These are phyloP conservation scores for Zymoseptoria pseudotritici DNA, from an alignment of 2,329 filamentous ascomycete species.

Conservation along the genomic window DNA sequence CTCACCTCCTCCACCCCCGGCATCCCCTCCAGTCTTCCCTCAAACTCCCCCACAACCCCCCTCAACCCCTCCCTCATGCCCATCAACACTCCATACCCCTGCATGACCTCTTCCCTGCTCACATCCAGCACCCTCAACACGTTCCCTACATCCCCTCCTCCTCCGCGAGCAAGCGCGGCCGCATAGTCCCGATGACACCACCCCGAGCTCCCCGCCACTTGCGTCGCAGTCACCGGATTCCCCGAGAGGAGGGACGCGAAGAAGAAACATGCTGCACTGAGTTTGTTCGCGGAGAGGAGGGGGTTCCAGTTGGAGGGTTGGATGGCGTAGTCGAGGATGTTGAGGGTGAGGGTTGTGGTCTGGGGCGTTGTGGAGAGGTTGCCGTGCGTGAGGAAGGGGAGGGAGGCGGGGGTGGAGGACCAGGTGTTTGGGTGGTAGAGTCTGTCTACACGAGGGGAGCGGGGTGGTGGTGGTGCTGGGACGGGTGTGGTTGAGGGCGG, in stretches of 20 bases:
- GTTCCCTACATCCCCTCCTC: not conserved
- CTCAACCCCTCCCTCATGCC: slow-evolving; percentile 6
- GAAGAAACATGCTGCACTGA: slow-evolving; percentile 13
- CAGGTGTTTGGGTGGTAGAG: not conserved
- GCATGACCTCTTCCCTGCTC: slow-evolving; percentile 5
- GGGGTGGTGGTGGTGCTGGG: not conserved
- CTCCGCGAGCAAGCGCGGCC: not conserved
- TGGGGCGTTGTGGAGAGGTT: slow-evolving; percentile 5
- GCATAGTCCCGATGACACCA: not conserved
- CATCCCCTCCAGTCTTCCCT: slow-evolving; percentile 2
- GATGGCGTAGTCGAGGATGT: slow-evolving; percentile 15
- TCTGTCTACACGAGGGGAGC: not conserved
- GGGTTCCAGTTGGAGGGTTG: slow-evolving; percentile 13
- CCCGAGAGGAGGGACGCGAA: slow-evolving; percentile 11
- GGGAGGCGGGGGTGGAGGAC: slow-evolving; percentile 3
- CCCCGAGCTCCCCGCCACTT: not conserved
- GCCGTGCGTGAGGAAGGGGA: slow-evolving; percentile 10
- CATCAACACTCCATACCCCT: slow-evolving; percentile 11
- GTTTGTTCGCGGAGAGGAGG: slow-evolving; percentile 9
- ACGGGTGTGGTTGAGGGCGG: too few species aligned
- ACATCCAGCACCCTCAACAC: slow-evolving; percentile 6
- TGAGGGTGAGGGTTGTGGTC: slow-evolving; percentile 12
- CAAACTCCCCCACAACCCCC: slow-evolving; percentile 9
- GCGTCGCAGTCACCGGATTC: slow-evolving; percentile 1
- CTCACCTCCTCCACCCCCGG: slow-evolving; percentile 1